Evolutionary conservation across 192 early-diverging fungal species (phyloP).

Genomic region (Lobosporangium transversale): DNA sequence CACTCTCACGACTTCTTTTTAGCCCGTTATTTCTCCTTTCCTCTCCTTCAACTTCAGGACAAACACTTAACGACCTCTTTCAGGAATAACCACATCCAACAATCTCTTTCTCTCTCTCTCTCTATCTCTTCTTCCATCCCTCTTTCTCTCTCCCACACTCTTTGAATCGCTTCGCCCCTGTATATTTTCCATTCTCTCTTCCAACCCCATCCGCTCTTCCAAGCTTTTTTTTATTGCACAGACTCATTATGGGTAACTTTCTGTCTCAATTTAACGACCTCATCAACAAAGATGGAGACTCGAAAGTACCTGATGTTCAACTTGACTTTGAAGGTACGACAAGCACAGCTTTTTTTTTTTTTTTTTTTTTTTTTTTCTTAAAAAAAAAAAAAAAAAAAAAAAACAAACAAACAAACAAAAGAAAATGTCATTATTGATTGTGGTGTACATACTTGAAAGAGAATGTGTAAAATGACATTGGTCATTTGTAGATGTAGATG

Average conservation of each 20-base stretch:
- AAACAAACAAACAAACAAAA: not conserved
- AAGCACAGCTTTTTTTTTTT: too few relatives aligned
- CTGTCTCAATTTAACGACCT: constrained; percentile 61
- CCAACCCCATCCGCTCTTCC: not conserved
- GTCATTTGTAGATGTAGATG: not conserved
- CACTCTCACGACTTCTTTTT: too few relatives aligned
- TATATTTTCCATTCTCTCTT: not conserved
- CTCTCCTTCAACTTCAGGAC: not conserved
- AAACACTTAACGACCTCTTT: not conserved
- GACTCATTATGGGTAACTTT: constrained; percentile 56
- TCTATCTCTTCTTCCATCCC: too few relatives aligned
- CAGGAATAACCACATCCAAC: not conserved
- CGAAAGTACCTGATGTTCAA: constrained; percentile 64
- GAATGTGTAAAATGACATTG: not conserved
- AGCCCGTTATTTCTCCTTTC: not conserved
- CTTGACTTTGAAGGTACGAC: constrained; percentile 67
- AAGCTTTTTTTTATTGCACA: not conserved
- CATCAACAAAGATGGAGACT: constrained; percentile 46
- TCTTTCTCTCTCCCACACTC: too few relatives aligned
- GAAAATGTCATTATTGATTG: too few relatives aligned
- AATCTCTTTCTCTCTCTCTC: not conserved
- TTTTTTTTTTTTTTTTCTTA: too few relatives aligned
- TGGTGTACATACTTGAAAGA: not conserved
- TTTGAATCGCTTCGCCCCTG: too few relatives aligned
- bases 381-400: not conserved